A percentile compares a stretch with the other conserved stretches of the same genome.
Conservation (phyloP, 495 filamentous ascomycete species). For the Trichoderma erinaceum region DNA sequence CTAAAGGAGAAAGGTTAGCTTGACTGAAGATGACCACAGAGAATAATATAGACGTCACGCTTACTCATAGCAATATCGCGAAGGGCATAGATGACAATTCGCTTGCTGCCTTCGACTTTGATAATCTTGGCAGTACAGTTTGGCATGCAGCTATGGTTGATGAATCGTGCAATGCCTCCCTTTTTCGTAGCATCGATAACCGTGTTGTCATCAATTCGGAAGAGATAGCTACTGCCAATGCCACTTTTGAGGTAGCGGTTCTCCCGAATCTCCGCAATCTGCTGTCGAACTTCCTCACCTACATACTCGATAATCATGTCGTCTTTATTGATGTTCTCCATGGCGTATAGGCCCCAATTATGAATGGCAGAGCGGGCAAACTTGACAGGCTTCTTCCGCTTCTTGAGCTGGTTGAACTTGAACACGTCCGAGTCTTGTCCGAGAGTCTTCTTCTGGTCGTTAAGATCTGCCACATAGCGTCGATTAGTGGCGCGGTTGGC, state of each 20-base stretch:
- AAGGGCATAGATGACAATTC: conserved; percentile 97
- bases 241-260: conserved; percentile 88
- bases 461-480: conserved; percentile 86
- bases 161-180: conserved; percentile 95
- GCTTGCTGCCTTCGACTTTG: conserved; percentile 96
- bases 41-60: conserved; percentile 30
- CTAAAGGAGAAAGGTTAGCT: conserved; percentile 39
- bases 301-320: conserved; percentile 99
- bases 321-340: conserved; percentile 93
- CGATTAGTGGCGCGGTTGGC: conserved; percentile 93
- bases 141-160: conserved; percentile 97
- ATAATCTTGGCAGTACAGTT: conserved; percentile 99
- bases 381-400: conserved; percentile 97
- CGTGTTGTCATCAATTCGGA: conserved; percentile 95
- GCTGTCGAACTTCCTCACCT: conserved; percentile 92
- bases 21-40: not conserved
- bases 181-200: conserved; percentile 98
- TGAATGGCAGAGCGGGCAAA: conserved; percentile 98
- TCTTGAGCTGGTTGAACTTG: conserved; percentile 98
- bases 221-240: conserved; percentile 95
- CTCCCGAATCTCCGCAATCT: conserved; percentile 93
- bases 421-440: conserved; percentile 81
- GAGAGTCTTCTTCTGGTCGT: conserved; percentile 83
- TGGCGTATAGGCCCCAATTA: conserved; percentile 96
- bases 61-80: conserved; percentile 90